Evolutionary conservation across 2,329 filamentous ascomycete species (phyloP).

Genomic region (Colletotrichum sp.): DNA sequence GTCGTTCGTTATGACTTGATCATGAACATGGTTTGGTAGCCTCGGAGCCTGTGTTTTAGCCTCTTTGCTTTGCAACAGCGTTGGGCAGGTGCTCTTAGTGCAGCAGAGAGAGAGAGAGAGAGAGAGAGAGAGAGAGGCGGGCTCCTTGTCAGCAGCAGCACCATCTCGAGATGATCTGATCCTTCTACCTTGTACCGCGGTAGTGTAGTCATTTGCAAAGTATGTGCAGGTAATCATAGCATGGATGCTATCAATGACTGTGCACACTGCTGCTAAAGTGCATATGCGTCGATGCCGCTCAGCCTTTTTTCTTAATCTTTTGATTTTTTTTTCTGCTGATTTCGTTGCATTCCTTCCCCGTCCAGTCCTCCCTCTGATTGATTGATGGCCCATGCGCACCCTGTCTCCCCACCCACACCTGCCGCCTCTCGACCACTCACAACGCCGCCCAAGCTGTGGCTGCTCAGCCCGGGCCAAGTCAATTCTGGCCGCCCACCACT

Average conservation of each 20-base stretch:
- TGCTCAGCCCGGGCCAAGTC: neutral
- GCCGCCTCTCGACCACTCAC: neutral
- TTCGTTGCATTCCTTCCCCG: neutral
- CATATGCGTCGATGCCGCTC: neutral
- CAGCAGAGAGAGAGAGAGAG: neutral
- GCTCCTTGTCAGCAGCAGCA: neutral
- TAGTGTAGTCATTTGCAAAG: neutral
- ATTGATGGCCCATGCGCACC: constrained; percentile 1
- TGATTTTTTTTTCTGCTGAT: neutral
- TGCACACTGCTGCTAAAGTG: neutral
- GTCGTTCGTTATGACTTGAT: neutral
- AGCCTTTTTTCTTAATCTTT: neutral
- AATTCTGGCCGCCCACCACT: constrained; percentile 1
- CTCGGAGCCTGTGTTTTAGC: neutral
- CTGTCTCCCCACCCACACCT: neutral
- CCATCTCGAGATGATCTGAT: neutral
- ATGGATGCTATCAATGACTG: neutral
- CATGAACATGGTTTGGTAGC: neutral
- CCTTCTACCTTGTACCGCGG: neutral
- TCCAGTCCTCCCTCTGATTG: neutral
- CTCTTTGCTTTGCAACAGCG: neutral
- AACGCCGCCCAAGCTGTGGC: neutral
- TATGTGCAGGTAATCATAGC: neutral
- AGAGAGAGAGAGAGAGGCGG: neutral
- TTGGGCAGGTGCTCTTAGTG: neutral